Base-by-base conservation (phyloP, 352 stramenopile genomes). In the Globisporangium nodosum region DNA sequence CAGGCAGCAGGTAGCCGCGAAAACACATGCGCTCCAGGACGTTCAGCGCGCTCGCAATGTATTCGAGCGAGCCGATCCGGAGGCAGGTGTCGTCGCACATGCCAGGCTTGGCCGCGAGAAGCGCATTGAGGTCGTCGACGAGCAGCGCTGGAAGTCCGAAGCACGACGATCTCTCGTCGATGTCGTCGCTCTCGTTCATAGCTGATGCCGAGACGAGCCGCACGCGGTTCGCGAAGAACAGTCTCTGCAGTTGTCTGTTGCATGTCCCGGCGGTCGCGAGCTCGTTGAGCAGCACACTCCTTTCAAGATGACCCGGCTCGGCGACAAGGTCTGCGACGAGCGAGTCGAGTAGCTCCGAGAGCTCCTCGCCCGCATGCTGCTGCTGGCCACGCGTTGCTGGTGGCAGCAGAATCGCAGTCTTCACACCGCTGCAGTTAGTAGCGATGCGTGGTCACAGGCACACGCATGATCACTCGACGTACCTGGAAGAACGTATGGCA, bases 191-290 rank as follows among this genome's bases (percentile, higher is more conserved):
- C 66, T 24, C 31, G 30, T 6, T 13, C 37, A 43, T 13, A 18
- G 13, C 18, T 15, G 49, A n/a, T 27, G 8, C 2, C 9, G 21
- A 30, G 16, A 56, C 7, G 51, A 56, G 20, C 3, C 45, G 45
- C 42, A 66, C 78, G 13, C 71, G 69, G 58, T 87, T 66, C 52
- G 72, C 63, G 24, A 90, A 86, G 63, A 84, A 81, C 40, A 85
- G 69, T 16, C 64, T 58, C 56, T 76, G 69, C 11, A 88, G 61
- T n/a, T 57, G 43, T 5, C 56, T 42, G 12, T 68, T 76, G 54
- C 68, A 63, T 20, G 55, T 63, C 3, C 61, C 62, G 8, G 75
- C 80, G 3, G 56, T 57, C 31, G 71, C 71, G 18, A 90, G 74
- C 40, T 89, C 79, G 11, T 74, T 47, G 1, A 89, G 49, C 20